phyloP scores from a whole-genome alignment of 495 filamentous ascomycete genomes.

The Glonium stellatum region DNA sequence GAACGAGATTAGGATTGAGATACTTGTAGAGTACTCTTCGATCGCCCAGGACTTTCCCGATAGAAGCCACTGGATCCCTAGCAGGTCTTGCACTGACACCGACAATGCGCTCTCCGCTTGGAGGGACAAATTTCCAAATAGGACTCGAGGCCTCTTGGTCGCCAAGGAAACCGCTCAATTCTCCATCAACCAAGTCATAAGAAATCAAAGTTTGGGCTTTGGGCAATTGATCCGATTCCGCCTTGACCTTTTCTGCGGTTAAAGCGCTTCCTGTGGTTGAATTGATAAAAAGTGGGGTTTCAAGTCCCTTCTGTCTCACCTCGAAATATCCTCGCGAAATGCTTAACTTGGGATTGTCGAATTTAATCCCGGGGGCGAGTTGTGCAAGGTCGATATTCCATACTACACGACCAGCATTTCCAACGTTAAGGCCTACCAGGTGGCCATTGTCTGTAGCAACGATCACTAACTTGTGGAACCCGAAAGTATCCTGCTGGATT shows the following conservation, averaged over 20 bases:
- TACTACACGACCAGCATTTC: conserved; percentile 63
- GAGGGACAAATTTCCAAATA: conserved; percentile 68
- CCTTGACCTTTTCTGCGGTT: conserved; percentile 4
- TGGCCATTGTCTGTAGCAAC: conserved; percentile 75
- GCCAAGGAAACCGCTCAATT: conserved; percentile 25
- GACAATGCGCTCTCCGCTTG: conserved; percentile 58
- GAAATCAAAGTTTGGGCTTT: conserved; percentile 11
- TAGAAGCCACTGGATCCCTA: conserved; percentile 87
- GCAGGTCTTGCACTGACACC: conserved; percentile 57
- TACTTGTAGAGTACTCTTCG: conserved; percentile 96
- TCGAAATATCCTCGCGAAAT: conserved; percentile 46
- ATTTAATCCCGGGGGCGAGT: conserved; percentile 46
- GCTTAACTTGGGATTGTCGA: conserved; percentile 39
- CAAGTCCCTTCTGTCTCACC: conserved; percentile 39
- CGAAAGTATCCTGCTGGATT: conserved; percentile 69
- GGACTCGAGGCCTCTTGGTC: conserved; percentile 10
- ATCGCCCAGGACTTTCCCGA: conserved; percentile 86
- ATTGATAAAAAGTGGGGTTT: conserved; percentile 18
- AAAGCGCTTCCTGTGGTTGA: conserved; percentile 23
- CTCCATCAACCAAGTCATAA: conserved; percentile 30
- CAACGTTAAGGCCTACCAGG: conserved; percentile 70
- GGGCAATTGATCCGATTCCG: neutral
- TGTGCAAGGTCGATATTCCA: conserved; percentile 62
- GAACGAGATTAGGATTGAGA: conserved; percentile 77
- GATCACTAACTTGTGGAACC: conserved; percentile 74